Evolutionary conservation across 2,329 filamentous ascomycete genomes (phyloP).

Genomic region (Pseudofabraea citricarpa): DNA sequence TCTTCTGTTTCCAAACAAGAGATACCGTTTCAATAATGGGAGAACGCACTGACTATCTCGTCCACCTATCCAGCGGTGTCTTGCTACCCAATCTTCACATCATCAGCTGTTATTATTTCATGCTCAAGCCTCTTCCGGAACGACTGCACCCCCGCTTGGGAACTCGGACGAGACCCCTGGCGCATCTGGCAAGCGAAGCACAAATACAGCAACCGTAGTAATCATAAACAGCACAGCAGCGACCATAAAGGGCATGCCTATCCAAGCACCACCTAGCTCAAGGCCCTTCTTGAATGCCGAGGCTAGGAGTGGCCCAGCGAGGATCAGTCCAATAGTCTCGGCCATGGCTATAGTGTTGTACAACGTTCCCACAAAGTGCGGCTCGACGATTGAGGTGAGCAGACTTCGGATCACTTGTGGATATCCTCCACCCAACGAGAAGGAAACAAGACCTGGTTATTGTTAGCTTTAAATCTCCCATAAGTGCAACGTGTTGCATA

Average conservation of each 20-base stretch:
- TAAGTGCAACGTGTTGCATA: conserved; percentile 4
- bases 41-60: too few relatives aligned
- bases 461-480: background rate
- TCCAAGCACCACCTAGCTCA: conserved; percentile 39
- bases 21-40: too few relatives aligned
- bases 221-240: conserved; percentile 32
- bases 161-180: too few relatives aligned
- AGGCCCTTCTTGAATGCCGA: conserved; percentile 41
- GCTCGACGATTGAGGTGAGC: conserved; percentile 48
- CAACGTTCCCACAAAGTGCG: conserved; percentile 47
- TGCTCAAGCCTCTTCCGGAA: too few relatives aligned
- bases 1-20: too few relatives aligned
- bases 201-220: too few relatives aligned
- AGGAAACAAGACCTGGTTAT: conserved; percentile 22
- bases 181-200: too few relatives aligned
- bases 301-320: conserved; percentile 42
- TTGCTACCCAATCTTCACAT: too few relatives aligned
- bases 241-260: conserved; percentile 44
- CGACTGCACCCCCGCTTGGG: too few relatives aligned
- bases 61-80: too few relatives aligned
- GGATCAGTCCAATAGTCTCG: conserved; percentile 43
- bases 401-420: conserved; percentile 40
- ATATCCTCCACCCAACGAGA: conserved; percentile 41
- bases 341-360: conserved; percentile 47
- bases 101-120: too few relatives aligned